Percentiles rank a stretch among this genome's conserved stretches.
Evolutionary conservation across 306 rosid species (phyloP).

Genomic region (Castanea crenata): DNA sequence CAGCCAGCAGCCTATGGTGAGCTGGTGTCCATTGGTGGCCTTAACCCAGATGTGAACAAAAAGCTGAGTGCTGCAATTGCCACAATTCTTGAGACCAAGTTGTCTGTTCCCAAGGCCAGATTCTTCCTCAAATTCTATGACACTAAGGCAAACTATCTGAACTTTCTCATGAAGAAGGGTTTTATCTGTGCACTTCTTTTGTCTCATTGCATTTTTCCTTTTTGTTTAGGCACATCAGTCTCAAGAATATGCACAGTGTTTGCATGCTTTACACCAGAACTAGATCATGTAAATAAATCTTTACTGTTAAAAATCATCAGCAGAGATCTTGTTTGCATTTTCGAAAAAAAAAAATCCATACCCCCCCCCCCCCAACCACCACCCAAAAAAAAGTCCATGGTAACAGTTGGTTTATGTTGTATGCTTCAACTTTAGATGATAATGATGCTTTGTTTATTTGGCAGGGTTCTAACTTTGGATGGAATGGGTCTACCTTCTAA

Average conservation of each 20-base stretch:
- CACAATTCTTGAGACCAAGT: slow-evolving; percentile 69
- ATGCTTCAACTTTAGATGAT: slow-evolving; percentile 17
- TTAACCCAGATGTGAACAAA: slow-evolving; percentile 76
- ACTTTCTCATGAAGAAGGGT: slow-evolving; percentile 28
- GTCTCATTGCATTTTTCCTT: slow-evolving; percentile 66
- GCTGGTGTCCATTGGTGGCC: slow-evolving; percentile 93
- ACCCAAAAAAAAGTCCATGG: neutral
- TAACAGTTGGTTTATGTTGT: neutral
- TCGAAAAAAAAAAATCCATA: neutral
- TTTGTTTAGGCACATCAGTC: slow-evolving; percentile 72
- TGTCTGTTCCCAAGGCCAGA: slow-evolving; percentile 83
- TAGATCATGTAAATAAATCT: slow-evolving; percentile 70
- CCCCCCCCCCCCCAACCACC: neutral
- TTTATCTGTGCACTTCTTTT: slow-evolving; percentile 32
- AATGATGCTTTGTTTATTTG: slow-evolving; percentile 28
- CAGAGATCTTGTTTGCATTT: slow-evolving; percentile 19
- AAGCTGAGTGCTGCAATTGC: slow-evolving; percentile 85
- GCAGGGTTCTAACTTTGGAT: slow-evolving; percentile 94
- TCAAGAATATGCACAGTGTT: slow-evolving; percentile 87
- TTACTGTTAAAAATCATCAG: slow-evolving; percentile 38
- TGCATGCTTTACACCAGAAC: slow-evolving; percentile 94
- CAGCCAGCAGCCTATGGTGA: slow-evolving; percentile 94
- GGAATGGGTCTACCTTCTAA: slow-evolving; percentile 89
- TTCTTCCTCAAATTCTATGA: slow-evolving; percentile 84
- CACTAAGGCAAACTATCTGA: slow-evolving; percentile 68